Conservation (phyloP, 1,139 yeast genomes). For the Protomyces lactucae-debilis region DNA sequence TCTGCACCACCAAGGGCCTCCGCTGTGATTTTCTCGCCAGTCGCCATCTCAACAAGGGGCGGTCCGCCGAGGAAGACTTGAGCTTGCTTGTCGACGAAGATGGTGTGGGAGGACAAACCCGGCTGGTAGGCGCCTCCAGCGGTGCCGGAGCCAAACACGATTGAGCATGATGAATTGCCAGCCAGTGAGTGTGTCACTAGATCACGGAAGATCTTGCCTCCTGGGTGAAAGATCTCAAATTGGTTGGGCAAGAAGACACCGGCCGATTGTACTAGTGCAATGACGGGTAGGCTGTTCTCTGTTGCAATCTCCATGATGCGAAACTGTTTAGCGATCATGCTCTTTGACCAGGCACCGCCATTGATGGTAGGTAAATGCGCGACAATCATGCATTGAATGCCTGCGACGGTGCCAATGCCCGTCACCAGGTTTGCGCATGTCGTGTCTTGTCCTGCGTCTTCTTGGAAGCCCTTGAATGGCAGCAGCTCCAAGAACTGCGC, state of each 20-base stretch:
- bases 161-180: conserved; percentile 40
- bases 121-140: conserved; percentile 44
- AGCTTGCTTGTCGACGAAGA: conserved; percentile 40
- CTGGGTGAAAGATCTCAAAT: conserved; percentile 41
- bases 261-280: conserved; percentile 40
- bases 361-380: conserved; percentile 41
- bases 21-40: conserved; percentile 40
- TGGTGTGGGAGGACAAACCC: conserved; percentile 41
- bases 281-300: conserved; percentile 39
- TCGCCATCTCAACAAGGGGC: conserved; percentile 41
- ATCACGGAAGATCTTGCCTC: conserved; percentile 40
- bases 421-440: conserved; percentile 41
- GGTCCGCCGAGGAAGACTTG: conserved; percentile 42
- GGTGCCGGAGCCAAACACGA: conserved; percentile 42
- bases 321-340: conserved; percentile 39
- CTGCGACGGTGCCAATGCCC: conserved; percentile 40
- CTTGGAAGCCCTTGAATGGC: conserved; percentile 38
- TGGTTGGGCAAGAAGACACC: conserved; percentile 42
- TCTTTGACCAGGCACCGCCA: conserved; percentile 38
- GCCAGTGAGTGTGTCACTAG: conserved; percentile 39
- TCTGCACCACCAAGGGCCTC: conserved; percentile 42
- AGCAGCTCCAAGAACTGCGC: conserved; percentile 39
- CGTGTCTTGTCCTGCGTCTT: conserved; percentile 37
- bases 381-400: conserved; percentile 38
- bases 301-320: conserved; percentile 41